These are phyloP conservation scores for Bullera alba DNA, from an alignment of 768 basidiomycete species.

Conservation along the genomic window DNA sequence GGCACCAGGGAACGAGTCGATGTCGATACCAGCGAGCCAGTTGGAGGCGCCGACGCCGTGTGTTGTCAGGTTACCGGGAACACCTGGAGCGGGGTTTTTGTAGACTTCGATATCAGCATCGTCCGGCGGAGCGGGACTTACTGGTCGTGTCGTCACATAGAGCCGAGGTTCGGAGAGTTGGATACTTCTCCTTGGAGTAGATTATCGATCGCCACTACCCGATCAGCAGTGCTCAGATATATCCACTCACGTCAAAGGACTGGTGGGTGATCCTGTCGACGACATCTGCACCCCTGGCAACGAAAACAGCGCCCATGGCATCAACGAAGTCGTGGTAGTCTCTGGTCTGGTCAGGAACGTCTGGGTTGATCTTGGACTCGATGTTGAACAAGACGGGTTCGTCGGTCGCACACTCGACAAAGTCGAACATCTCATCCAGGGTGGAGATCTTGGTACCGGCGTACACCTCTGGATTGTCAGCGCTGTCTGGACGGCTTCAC, in stretches of 20 bases:
- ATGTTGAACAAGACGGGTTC: constrained; percentile 66
- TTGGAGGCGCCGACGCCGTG: constrained; percentile 52
- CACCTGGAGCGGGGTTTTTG: constrained; percentile 13
- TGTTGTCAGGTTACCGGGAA: constrained; percentile 25
- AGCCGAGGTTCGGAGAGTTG: constrained; percentile 57
- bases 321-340: constrained; percentile 34
- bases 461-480: constrained; percentile 55
- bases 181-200: constrained; percentile 54
- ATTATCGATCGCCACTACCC: constrained; percentile 67
- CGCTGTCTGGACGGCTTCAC: constrained; percentile 47
- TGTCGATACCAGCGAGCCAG: constrained; percentile 64
- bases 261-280: constrained; percentile 49
- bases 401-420: constrained; percentile 63
- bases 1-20: constrained; percentile 60
- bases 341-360: constrained; percentile 31
- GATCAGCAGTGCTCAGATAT: neutral
- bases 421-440: constrained; percentile 65
- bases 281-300: neutral
- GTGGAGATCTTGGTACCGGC: constrained; percentile 68
- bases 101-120: constrained; percentile 22
- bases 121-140: constrained; percentile 41
- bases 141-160: constrained; percentile 54
- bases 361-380: constrained; percentile 50
- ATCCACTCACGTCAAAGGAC: constrained; percentile 23
- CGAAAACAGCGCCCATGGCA: constrained; percentile 13